These are phyloP conservation scores for Dicorynia guianensis DNA, from an alignment of 306 rosid species.

Conservation along the genomic window DNA sequence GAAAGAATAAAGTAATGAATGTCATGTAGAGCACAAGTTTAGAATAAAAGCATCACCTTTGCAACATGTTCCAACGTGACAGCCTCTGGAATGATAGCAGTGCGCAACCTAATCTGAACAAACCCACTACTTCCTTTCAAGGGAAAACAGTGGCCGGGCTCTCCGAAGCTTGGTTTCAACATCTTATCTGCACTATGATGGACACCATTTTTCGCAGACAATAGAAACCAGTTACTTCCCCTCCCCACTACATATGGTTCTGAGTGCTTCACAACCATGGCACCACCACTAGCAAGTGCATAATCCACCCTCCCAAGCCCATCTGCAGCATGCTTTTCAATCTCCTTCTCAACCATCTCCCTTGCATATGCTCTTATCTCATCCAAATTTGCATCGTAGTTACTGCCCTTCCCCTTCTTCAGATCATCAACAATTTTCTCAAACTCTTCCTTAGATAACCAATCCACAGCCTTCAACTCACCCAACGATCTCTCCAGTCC, in stretches of 20 bases:
- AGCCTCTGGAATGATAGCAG: constrained; percentile 86
- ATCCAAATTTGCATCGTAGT: constrained; percentile 63
- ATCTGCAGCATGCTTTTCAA: constrained; percentile 89
- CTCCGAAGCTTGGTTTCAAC: constrained; percentile 95
- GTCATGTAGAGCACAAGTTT: neutral
- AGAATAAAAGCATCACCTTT: constrained; percentile 60
- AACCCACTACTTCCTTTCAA: constrained; percentile 83
- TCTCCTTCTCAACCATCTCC: constrained; percentile 72
- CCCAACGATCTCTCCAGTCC: constrained; percentile 65
- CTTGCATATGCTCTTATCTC: constrained; percentile 78
- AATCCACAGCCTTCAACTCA: constrained; percentile 63
- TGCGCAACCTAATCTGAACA: constrained; percentile 80
- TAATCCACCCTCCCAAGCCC: constrained; percentile 91
- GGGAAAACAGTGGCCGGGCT: constrained; percentile 93
- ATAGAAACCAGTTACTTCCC: constrained; percentile 60
- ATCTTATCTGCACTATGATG: constrained; percentile 69
- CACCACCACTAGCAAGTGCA: constrained; percentile 79
- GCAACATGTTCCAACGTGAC: constrained; percentile 95
- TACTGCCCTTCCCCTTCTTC: constrained; percentile 51
- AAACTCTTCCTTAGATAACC: constrained; percentile 81
- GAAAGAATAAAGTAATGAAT: neutral
- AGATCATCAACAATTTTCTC: constrained; percentile 63
- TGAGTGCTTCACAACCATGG: constrained; percentile 71
- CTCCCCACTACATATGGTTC: constrained; percentile 53
- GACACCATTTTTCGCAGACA: constrained; percentile 47